These are phyloP conservation scores for Hordeum vulgare DNA, from an alignment of 176 grass and related monocot genomes.

Conservation along the genomic window DNA sequence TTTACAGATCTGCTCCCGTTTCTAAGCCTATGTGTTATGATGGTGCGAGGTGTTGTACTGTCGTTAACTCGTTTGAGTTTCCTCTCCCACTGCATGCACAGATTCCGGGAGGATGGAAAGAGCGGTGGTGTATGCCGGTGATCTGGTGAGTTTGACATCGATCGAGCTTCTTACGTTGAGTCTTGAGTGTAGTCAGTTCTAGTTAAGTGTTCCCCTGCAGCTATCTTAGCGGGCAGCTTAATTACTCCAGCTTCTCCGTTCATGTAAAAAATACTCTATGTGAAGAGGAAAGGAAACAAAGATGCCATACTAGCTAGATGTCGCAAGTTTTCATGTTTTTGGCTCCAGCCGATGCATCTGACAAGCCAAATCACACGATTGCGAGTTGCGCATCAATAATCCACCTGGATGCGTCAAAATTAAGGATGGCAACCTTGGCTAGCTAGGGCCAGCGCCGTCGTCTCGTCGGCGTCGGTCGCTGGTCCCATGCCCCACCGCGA, in stretches of 20 bases:
- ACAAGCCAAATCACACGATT: not conserved
- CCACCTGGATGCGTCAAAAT: not conserved
- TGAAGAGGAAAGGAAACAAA: not conserved
- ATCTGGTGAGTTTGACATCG: not conserved
- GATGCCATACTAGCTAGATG: not conserved
- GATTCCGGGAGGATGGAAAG: conserved; percentile 3
- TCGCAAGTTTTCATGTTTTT: not conserved
- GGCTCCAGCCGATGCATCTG: not conserved
- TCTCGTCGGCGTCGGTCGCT: not conserved
- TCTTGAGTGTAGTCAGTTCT: not conserved
- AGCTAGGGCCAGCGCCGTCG: not conserved
- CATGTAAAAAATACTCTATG: not conserved
- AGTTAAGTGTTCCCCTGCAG: not conserved
- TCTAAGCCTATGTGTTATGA: not conserved
- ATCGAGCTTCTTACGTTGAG: not conserved
- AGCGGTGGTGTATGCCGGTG: not conserved
- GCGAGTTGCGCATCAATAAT: not conserved
- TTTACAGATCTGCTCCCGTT: not conserved
- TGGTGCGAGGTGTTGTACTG: not conserved
- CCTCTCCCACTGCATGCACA: conserved; percentile 10
- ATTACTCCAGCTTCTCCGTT: not conserved
- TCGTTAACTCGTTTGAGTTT: not conserved
- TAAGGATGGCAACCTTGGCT: not conserved
- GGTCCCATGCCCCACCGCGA: not conserved
- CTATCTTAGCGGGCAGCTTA: too few species aligned